Conservation (phyloP, 345 rosid genomes). For the Lenwebbia sp. region DNA sequence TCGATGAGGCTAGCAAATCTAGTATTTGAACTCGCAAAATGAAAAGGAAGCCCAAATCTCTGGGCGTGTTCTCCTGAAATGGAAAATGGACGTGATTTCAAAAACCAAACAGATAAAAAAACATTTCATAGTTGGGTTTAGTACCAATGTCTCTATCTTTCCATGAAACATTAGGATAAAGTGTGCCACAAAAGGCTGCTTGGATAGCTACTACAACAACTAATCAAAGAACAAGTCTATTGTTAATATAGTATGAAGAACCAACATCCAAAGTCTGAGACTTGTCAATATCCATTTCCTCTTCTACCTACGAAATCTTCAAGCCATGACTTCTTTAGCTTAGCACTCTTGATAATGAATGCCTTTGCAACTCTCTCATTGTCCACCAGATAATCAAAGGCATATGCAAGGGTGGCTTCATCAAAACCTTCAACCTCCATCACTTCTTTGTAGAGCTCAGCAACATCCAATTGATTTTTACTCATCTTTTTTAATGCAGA, state of each 20-base stretch:
- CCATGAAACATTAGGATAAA: not conserved
- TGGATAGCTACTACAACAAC: not conserved
- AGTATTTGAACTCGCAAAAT: too few relatives aligned
- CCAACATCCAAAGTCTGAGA: not conserved
- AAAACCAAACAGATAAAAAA: not conserved
- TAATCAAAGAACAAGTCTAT: not conserved
- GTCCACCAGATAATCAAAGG: too few relatives aligned
- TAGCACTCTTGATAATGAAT: too few relatives aligned
- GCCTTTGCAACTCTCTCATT: too few relatives aligned
- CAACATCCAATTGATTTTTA: too few relatives aligned
- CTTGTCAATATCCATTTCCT: not conserved
- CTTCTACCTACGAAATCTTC: not conserved
- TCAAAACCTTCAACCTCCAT: not conserved
- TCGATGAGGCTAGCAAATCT: too few relatives aligned
- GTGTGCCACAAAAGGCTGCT: not conserved
- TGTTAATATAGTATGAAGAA: not conserved
- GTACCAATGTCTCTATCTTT: not conserved
- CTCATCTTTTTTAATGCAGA: too few relatives aligned
- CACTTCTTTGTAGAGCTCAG: not conserved
- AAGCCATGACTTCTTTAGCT: not conserved
- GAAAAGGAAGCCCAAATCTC: too few relatives aligned
- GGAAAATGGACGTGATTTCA: too few relatives aligned
- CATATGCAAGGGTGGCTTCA: not conserved
- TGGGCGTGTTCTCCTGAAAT: too few relatives aligned
- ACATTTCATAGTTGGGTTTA: not conserved